Base-by-base conservation (phyloP, 23 red algal genomes). In the Chondrus crispus region DNA sequence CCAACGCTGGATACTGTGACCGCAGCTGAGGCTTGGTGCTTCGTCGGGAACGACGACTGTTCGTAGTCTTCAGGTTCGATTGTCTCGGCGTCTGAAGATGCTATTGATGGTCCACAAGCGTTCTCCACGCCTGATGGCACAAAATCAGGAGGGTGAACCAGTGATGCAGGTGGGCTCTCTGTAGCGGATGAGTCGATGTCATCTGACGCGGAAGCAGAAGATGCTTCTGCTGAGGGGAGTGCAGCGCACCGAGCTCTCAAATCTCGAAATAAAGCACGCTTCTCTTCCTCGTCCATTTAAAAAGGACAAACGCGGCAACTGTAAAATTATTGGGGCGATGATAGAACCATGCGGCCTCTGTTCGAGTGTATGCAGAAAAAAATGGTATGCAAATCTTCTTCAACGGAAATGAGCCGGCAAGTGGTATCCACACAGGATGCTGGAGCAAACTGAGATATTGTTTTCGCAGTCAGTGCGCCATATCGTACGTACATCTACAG, bases 221-320 rank as follows among this genome's bases (percentile, higher is more conserved):
- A n/a, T 18, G 66, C 39, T 3, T 42, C 4, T 5, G 66, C 22
- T 39, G 36, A 40, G 13, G 66, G 11, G 1, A 7, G 7, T 8
- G 60, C 1, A 7, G 62, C 46, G 62, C 63, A 66, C n/a, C 63
- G 29, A 20, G n/a, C 43, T 22, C 24, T 54, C 28, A 72, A 28
- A 36, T 46, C 43, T 43, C 84, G 84, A 66, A 87, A 87, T 20
- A 87, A 28, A 3, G 62, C 84, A 37, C 84, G 84, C 66, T 44
- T 74, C 50, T 87, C 60, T 37, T 87, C 84, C 8, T 87, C 84
- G 50, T 87, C 84, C 84, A 87, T 87, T n/a, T n/a, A n/a, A n/a
- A n/a, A n/a, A n/a, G n/a, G n/a, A n/a, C n/a, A n/a, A n/a, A n/a
- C n/a, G n/a, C n/a, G n/a, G n/a, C n/a, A n/a, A n/a, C n/a, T n/a